Conservation (phyloP, 1,284 basidiomycete species). For the Fomitopsis palustris region DNA sequence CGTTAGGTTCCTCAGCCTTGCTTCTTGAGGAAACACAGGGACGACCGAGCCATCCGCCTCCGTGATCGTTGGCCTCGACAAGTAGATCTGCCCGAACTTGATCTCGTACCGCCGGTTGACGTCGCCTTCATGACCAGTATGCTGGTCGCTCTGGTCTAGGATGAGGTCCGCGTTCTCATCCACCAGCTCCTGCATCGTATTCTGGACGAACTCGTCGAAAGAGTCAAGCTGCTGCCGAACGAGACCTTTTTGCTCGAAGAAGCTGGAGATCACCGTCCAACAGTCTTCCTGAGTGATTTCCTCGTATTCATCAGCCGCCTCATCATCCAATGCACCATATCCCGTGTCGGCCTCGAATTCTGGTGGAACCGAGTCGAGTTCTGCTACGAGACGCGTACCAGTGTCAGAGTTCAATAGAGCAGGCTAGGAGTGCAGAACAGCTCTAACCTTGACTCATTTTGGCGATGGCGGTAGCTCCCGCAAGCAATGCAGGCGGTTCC, state of each 20-base stretch:
- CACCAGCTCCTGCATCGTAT: constrained; percentile 99
- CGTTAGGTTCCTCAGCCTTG: constrained; percentile 89
- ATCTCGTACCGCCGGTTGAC: constrained; percentile 93
- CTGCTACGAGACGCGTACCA: constrained; percentile 7
- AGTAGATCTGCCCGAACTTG: constrained; percentile 96
- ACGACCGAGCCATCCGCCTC: constrained; percentile 95
- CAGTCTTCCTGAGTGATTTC: constrained; percentile 92
- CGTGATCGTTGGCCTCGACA: constrained; percentile 91
- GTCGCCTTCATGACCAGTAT: constrained; percentile 80
- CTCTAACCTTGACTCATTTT: constrained; percentile 21
- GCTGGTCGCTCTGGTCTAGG: constrained; percentile 94
- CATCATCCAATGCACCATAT: constrained; percentile 57
- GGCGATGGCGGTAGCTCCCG: background rate
- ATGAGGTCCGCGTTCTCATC: constrained; percentile 95
- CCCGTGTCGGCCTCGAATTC: constrained; percentile 57
- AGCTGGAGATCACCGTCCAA: constrained; percentile 94
- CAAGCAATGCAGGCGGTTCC: background rate
- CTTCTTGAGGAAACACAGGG: constrained; percentile 97
- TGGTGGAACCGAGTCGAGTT: constrained; percentile 40
- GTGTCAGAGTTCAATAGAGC: background rate
- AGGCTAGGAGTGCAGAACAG: background rate
- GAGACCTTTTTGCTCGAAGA: constrained; percentile 97
- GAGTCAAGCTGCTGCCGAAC: constrained; percentile 98
- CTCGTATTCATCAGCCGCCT: constrained; percentile 60
- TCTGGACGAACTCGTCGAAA: constrained; percentile 99